Conservation (phyloP, 2,329 filamentous ascomycete species). For the Mollisia scopiformis region DNA sequence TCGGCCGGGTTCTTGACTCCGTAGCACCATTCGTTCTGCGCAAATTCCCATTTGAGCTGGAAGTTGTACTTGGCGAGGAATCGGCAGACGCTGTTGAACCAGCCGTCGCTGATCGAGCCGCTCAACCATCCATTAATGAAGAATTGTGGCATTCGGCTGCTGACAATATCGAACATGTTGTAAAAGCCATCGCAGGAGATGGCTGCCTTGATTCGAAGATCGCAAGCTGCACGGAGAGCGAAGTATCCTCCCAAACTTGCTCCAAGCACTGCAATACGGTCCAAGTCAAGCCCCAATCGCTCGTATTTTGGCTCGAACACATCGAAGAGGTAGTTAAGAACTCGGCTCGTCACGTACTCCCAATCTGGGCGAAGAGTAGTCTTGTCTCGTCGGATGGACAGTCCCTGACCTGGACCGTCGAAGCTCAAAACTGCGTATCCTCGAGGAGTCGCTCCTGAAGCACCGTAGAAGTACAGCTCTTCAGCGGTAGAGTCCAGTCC, state of each 20-base stretch:
- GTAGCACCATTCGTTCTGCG: conserved; percentile 20
- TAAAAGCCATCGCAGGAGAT: conserved; percentile 43
- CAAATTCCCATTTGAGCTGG: conserved; percentile 34
- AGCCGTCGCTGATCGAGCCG: conserved; percentile 34
- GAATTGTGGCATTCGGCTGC: conserved; percentile 25
- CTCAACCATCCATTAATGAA: conserved; percentile 32
- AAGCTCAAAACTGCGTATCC: conserved; percentile 43
- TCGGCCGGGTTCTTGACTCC: conserved; percentile 21
- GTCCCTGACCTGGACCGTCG: conserved; percentile 44
- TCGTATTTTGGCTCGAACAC: conserved; percentile 14
- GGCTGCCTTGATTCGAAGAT: conserved; percentile 48
- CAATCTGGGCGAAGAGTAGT: conserved; percentile 30
- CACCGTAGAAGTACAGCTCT: conserved; percentile 36
- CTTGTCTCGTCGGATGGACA: conserved; percentile 28
- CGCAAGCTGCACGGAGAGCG: conserved; percentile 45
- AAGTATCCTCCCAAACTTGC: conserved; percentile 49
- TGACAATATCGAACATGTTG: conserved; percentile 38
- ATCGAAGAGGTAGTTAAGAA: conserved; percentile 28
- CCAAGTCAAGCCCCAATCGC: conserved; percentile 31
- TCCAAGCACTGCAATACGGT: conserved; percentile 29
- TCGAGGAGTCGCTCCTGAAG: conserved; percentile 21
- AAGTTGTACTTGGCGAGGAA: conserved; percentile 25
- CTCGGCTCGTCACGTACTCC: conserved; percentile 31
- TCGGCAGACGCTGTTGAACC: conserved; percentile 32
- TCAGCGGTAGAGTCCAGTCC: conserved; percentile 38